Evolutionary conservation across 306 rosid species (phyloP).

Genomic region (Quercus glauca): DNA sequence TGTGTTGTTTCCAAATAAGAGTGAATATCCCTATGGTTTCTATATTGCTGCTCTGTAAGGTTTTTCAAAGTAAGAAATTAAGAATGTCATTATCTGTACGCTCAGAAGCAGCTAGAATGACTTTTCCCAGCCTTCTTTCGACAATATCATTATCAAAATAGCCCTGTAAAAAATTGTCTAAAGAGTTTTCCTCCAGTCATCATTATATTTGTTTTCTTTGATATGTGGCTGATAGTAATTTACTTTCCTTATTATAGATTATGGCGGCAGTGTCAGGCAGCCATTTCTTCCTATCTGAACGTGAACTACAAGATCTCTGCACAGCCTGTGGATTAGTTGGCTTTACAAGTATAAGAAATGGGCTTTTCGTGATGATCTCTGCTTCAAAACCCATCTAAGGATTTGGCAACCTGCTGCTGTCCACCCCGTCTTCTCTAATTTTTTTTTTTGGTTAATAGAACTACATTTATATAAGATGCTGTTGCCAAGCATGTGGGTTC

Average conservation of each 20-base stretch:
- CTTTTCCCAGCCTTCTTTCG: not conserved
- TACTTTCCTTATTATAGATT: constrained; percentile 33
- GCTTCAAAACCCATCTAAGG: constrained; percentile 63
- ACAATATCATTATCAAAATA: too few species aligned
- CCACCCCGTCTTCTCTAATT: not conserved
- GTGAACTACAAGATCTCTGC: constrained; percentile 84
- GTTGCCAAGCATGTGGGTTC: not conserved
- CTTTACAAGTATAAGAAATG: constrained; percentile 57
- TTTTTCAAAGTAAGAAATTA: too few species aligned
- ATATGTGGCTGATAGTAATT: constrained; percentile 16
- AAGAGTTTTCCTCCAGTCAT: not conserved
- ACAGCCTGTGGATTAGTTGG: constrained; percentile 62
- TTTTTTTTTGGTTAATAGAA: not conserved
- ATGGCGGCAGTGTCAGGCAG: constrained; percentile 49
- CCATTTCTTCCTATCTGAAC: constrained; percentile 49
- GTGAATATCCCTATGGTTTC: too few species aligned
- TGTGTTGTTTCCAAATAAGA: not conserved
- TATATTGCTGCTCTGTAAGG: too few species aligned
- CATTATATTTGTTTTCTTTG: not conserved
- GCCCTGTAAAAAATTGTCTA: too few species aligned
- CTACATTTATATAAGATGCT: not conserved
- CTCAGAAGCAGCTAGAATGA: not conserved
- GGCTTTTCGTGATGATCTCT: constrained; percentile 75
- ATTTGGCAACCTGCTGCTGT: constrained; percentile 23
- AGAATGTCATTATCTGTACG: too few species aligned